Evolutionary conservation across 345 rosid species (phyloP).

Genomic region (Sonneratia caseolaris): DNA sequence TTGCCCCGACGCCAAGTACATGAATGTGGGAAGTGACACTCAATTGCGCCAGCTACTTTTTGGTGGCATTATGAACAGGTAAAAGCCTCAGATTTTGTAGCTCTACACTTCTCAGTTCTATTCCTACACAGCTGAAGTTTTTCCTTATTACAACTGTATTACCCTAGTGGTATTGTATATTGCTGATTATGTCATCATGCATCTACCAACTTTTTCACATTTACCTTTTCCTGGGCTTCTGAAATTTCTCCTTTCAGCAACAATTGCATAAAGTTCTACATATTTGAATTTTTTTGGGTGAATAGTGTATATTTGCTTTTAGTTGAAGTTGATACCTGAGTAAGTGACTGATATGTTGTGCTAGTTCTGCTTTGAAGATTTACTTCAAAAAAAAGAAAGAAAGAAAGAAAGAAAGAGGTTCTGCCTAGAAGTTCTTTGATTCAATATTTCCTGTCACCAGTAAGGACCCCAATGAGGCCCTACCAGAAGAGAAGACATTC

Average conservation of each 20-base stretch:
- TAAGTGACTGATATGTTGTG: background rate
- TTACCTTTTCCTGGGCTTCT: background rate
- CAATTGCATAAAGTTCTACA: background rate
- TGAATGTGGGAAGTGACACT: conserved; percentile 91
- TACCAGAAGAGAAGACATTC: conserved; percentile 38
- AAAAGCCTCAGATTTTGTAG: background rate
- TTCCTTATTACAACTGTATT: background rate
- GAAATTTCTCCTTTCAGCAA: background rate
- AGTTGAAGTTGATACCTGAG: background rate
- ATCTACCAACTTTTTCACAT: background rate
- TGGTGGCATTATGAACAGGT: conserved; percentile 74
- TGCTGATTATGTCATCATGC: background rate
- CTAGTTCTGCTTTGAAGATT: background rate
- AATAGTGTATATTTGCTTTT: background rate
- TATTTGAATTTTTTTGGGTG: too few relatives aligned
- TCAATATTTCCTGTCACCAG: conserved; percentile 23
- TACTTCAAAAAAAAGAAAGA: too few relatives aligned
- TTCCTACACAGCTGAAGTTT: background rate
- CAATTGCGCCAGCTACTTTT: conserved; percentile 80
- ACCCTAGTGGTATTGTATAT: background rate
- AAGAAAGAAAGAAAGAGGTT: too few relatives aligned
- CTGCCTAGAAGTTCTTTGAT: too few relatives aligned
- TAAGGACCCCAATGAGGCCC: conserved; percentile 25
- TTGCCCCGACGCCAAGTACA: conserved; percentile 74
- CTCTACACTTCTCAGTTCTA: too few relatives aligned